phyloP scores from a whole-genome alignment of 2,329 filamentous ascomycete genomes.

The Fusarium brevicatenulatum region DNA sequence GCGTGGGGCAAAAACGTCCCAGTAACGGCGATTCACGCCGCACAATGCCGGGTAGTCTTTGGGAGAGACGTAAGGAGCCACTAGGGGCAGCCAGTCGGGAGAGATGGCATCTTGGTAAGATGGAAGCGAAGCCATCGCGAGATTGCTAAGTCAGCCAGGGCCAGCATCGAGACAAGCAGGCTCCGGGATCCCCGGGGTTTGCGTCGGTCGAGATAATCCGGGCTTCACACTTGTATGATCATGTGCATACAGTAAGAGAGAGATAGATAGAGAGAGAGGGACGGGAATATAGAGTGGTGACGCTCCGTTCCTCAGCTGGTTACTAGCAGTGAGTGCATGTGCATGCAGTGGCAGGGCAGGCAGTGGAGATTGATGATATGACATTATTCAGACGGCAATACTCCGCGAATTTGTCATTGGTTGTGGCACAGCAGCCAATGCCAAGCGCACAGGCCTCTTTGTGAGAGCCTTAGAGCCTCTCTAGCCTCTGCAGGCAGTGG shows the following conservation, averaged over 20 bases:
- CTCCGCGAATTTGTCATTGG: background rate
- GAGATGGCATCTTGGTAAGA: constrained; percentile 63
- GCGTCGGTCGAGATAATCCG: background rate
- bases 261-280: background rate
- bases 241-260: background rate
- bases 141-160: background rate
- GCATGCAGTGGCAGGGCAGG: background rate
- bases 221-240: too few species aligned
- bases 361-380: constrained; percentile 8
- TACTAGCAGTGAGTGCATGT: background rate
- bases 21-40: constrained; percentile 59
- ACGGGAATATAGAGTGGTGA: background rate
- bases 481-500: background rate
- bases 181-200: background rate
- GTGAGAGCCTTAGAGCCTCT: background rate
- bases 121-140: constrained; percentile 53
- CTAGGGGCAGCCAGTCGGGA: constrained; percentile 61
- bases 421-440: background rate
- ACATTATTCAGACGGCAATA: background rate
- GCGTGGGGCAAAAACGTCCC: constrained; percentile 60
- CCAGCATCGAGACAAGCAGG: background rate
- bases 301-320: constrained; percentile 24
- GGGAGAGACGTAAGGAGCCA: constrained; percentile 56
- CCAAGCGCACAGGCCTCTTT: constrained; percentile 14
- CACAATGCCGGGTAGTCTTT: constrained; percentile 58